These are phyloP conservation scores for Exophiala lecanii-corni DNA, from an alignment of 2,329 filamentous ascomycete species.

Conservation along the genomic window DNA sequence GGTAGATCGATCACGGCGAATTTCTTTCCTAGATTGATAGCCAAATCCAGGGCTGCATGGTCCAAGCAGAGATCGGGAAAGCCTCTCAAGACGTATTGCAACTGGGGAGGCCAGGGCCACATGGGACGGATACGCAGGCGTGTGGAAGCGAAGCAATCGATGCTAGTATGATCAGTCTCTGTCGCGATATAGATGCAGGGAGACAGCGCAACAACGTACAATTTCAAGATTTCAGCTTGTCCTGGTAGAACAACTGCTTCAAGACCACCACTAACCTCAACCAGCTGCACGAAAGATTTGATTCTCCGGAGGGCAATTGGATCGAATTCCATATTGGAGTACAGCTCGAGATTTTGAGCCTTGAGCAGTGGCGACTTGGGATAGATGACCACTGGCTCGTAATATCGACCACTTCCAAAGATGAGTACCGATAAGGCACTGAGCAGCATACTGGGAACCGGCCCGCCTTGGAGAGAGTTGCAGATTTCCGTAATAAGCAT, in stretches of 20 bases:
- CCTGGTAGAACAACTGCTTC: not conserved
- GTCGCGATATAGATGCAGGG: not conserved
- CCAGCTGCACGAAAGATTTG: not conserved
- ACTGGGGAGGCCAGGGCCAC: constrained; percentile 4
- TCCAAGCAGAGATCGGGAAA: constrained; percentile 4
- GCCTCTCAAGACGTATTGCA: constrained; percentile 1
- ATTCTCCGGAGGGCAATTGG: constrained; percentile 4
- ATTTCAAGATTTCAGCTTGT: not conserved
- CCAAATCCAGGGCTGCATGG: constrained; percentile 4
- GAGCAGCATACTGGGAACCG: no score
- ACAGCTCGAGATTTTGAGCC: constrained; percentile 3
- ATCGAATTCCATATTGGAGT: constrained; percentile 4
- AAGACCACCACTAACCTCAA: constrained; percentile 5
- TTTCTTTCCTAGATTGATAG: constrained; percentile 4
- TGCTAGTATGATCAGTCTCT: not conserved
- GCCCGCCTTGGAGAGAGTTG: no score
- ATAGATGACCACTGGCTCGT: constrained; percentile 3
- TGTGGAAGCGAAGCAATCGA: constrained; percentile 2
- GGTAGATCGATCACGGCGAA: constrained; percentile 2
- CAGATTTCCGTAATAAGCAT: no score
- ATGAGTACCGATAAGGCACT: constrained; percentile 2
- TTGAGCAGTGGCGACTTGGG: constrained; percentile 5
- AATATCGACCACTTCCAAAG: not conserved
- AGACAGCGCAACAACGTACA: no score
- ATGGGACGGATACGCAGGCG: constrained; percentile 11